These are phyloP conservation scores for Claviceps citrina DNA, from an alignment of 2,329 filamentous ascomycete species.

Conservation along the genomic window DNA sequence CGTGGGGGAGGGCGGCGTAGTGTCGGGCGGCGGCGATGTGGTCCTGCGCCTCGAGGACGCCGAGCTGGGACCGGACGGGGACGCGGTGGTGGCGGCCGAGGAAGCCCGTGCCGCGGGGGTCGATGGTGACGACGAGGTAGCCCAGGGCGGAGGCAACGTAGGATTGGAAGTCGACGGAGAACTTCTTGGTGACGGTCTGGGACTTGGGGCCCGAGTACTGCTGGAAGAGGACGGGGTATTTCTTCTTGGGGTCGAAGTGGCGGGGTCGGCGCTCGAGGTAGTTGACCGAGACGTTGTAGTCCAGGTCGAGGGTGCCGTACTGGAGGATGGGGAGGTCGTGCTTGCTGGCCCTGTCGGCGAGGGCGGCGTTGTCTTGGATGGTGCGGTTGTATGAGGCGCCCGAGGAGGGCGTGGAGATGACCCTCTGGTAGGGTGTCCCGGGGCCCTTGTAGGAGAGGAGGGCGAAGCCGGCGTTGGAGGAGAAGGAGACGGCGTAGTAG, in stretches of 20 bases:
- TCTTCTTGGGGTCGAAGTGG: slow-evolving; percentile 68
- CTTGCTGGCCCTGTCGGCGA: slow-evolving; percentile 54
- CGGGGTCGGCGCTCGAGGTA: slow-evolving; percentile 76
- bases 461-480: slow-evolving; percentile 62
- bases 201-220: slow-evolving; percentile 93
- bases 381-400: slow-evolving; percentile 46
- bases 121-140: slow-evolving; percentile 88
- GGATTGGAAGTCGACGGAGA: slow-evolving; percentile 75
- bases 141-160: slow-evolving; percentile 75
- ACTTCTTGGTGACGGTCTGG: slow-evolving; percentile 68
- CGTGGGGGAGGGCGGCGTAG: slow-evolving; percentile 68
- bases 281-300: slow-evolving; percentile 55
- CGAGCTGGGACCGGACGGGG: slow-evolving; percentile 68
- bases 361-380: slow-evolving; percentile 61
- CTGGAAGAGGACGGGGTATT: slow-evolving; percentile 88
- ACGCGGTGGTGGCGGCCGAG: slow-evolving; percentile 74
- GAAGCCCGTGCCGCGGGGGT: slow-evolving; percentile 84
- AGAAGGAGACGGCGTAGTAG: slow-evolving; percentile 76
- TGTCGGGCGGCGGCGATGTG: slow-evolving; percentile 82
- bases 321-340: slow-evolving; percentile 71
- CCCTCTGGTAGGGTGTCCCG: slow-evolving; percentile 76
- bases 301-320: slow-evolving; percentile 70
- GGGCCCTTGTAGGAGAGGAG: slow-evolving; percentile 77
- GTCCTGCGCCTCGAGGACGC: slow-evolving; percentile 70
- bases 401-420: slow-evolving; percentile 68